A percentile compares a stretch with the other conserved stretches of the same genome.
These are phyloP conservation scores for Candida neerlandica DNA, from an alignment of 1,139 yeast genomes.

Conservation along the genomic window DNA sequence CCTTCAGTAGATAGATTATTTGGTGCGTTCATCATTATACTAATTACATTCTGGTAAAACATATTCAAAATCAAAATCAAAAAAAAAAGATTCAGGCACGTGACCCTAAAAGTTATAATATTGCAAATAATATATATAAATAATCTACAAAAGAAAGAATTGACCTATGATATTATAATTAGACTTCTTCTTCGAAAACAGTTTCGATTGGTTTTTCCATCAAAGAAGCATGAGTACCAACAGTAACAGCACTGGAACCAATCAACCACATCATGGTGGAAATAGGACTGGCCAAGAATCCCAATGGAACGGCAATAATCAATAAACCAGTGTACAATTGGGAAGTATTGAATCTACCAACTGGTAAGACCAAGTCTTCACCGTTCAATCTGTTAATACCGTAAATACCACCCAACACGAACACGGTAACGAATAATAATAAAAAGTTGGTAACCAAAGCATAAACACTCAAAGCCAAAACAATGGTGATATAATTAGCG, in stretches of 20 bases:
- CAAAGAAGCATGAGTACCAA: slow-evolving; percentile 87
- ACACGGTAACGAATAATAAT: slow-evolving; percentile 76
- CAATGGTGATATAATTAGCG: slow-evolving; percentile 79
- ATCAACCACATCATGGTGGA: slow-evolving; percentile 94
- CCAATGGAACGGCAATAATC: slow-evolving; percentile 80
- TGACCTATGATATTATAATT: not conserved
- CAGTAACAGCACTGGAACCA: slow-evolving; percentile 89
- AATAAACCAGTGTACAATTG: slow-evolving; percentile 89
- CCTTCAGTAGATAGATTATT: too few relatives aligned
- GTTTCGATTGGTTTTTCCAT: slow-evolving; percentile 98
- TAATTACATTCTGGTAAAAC: too few relatives aligned
- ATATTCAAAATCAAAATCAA: too few relatives aligned
- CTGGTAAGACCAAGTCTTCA: slow-evolving; percentile 72
- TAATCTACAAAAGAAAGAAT: not conserved
- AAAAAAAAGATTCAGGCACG: not conserved
- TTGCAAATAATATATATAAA: not conserved
- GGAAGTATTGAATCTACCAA: slow-evolving; percentile 70
- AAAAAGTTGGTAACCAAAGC: slow-evolving; percentile 79
- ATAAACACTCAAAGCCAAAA: slow-evolving; percentile 60
- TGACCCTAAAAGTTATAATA: not conserved
- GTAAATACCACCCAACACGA: slow-evolving; percentile 68
- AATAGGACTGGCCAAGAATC: slow-evolving; percentile 90
- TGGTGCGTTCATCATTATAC: too few relatives aligned
- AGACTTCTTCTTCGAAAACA: slow-evolving; percentile 86
- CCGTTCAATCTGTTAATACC: slow-evolving; percentile 83